Evolutionary conservation across 2,329 filamentous ascomycete genomes (phyloP).

Genomic region (Chaetomium olivaceum): DNA sequence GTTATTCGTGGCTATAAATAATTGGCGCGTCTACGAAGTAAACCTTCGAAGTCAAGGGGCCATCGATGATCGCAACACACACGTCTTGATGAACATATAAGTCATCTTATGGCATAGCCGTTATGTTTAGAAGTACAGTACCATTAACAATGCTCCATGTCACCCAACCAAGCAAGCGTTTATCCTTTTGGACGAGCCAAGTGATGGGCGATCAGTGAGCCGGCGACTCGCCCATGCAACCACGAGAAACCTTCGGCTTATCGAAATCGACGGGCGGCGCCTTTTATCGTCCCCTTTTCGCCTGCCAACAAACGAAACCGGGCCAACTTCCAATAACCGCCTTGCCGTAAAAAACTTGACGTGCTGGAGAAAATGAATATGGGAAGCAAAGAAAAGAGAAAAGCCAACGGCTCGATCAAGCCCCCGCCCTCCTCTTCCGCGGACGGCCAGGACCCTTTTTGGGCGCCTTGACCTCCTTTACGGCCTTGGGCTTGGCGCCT

Average conservation of each 20-base stretch:
- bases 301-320: conserved; percentile 1
- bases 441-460: conserved; percentile 19
- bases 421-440: conserved; percentile 7
- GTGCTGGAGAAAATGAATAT: neutral
- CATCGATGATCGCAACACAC: neutral
- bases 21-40: neutral
- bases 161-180: neutral
- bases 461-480: conserved; percentile 15
- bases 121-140: conserved; percentile 7
- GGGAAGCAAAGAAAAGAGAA: neutral
- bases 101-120: neutral
- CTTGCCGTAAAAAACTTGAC: neutral
- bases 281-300: neutral
- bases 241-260: neutral
- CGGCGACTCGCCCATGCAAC: neutral
- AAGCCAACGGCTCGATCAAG: neutral
- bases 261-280: neutral
- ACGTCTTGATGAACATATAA: neutral
- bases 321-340: neutral
- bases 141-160: neutral
- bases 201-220: neutral
- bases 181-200: neutral
- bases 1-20: neutral
- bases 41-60: neutral
- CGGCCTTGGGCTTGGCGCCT: conserved; percentile 20